These are phyloP conservation scores for Mortierella hygrophila DNA, from an alignment of 192 early-diverging fungal genomes.

Conservation along the genomic window DNA sequence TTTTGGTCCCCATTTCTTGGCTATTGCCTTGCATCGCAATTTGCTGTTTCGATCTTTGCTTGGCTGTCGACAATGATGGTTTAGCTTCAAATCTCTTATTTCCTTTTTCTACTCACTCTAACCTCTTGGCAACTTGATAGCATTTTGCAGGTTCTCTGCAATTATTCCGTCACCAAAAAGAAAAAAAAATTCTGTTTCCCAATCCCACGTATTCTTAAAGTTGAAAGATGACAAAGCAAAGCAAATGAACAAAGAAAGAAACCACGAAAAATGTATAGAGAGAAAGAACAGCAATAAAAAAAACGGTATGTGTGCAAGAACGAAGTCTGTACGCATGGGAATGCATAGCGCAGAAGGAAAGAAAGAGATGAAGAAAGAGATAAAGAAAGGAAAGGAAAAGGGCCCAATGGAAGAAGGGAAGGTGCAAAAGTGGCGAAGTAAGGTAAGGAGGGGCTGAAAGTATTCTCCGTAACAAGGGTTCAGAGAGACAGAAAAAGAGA, in stretches of 20 bases:
- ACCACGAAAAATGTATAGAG: background rate
- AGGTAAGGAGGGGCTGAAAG: background rate
- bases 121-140: background rate
- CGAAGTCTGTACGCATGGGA: no score
- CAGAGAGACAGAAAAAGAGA: background rate
- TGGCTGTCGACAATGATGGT: background rate
- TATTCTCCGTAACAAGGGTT: background rate
- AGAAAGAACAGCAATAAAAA: background rate
- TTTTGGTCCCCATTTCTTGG: background rate
- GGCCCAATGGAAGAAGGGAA: background rate
- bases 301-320: no score
- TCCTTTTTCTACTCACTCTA: background rate
- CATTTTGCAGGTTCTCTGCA: background rate
- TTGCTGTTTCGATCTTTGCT: background rate
- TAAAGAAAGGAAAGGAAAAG: background rate
- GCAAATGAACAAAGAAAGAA: background rate
- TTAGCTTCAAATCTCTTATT: background rate
- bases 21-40: conserved; percentile 2
- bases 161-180: background rate
- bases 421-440: background rate
- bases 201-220: background rate
- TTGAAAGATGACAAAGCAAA: background rate
- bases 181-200: background rate
- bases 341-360: background rate
- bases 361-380: background rate